phyloP scores from a whole-genome alignment of 352 stramenopile genomes.

The Globisporangium ultimum region DNA sequence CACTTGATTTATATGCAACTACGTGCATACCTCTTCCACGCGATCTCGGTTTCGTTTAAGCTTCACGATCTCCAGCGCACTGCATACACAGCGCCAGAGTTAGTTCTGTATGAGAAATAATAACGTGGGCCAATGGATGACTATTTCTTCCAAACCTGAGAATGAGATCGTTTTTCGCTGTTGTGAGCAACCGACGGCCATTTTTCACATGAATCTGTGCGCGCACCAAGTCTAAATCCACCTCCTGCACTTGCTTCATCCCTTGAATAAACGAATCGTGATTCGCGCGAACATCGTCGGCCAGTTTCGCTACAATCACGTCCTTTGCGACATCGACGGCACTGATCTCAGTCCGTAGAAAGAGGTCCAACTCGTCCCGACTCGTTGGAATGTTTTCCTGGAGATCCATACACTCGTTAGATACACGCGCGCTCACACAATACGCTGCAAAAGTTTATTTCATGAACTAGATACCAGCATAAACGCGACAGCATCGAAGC shows the following conservation, averaged over 20 bases:
- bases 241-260: slow-evolving; percentile 86
- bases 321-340: slow-evolving; percentile 81
- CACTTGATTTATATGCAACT: not conserved
- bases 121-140: not conserved
- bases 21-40: slow-evolving; percentile 46
- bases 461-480: slow-evolving; percentile 43
- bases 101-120: not conserved
- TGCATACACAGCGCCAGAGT: slow-evolving; percentile 16
- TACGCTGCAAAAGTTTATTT: not conserved
- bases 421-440: not conserved
- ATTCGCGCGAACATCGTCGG: slow-evolving; percentile 80
- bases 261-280: slow-evolving; percentile 78
- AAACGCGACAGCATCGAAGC: slow-evolving; percentile 66
- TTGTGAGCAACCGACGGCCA: slow-evolving; percentile 62
- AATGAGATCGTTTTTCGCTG: slow-evolving; percentile 69
- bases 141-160: slow-evolving; percentile 35
- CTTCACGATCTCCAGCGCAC: slow-evolving; percentile 81
- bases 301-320: slow-evolving; percentile 65
- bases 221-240: slow-evolving; percentile 80
- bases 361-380: slow-evolving; percentile 48
- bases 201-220: slow-evolving; percentile 89
- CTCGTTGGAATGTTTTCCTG: slow-evolving; percentile 65
- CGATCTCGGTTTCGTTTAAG: slow-evolving; percentile 78
- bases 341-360: slow-evolving; percentile 80
- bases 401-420: too few species aligned